Percentiles rank a stretch among this genome's conserved stretches.
phyloP scores from a whole-genome alignment of 768 basidiomycete species.

The Serpula lacrymans region DNA sequence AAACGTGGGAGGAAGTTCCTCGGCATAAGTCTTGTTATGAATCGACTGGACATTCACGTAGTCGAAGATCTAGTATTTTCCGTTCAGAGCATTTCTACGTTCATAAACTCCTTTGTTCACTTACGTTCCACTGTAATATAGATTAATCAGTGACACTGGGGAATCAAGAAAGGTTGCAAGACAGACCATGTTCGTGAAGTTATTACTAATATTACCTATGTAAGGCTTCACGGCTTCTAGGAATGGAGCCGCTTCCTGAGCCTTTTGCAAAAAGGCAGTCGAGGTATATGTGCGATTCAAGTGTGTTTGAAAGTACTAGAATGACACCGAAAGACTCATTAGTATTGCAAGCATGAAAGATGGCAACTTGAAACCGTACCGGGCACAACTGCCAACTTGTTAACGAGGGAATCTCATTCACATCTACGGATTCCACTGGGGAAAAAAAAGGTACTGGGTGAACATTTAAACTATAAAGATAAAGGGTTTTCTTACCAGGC shows the following conservation, averaged over 20 bases:
- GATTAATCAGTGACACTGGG: conserved; percentile 9
- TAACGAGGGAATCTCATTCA: conserved; percentile 51
- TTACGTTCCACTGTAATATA: conserved; percentile 65
- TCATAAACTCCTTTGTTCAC: conserved; percentile 17
- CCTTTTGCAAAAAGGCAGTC: conserved; percentile 54
- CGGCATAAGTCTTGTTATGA: conserved; percentile 78
- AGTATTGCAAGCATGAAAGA: not conserved
- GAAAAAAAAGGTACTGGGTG: not conserved
- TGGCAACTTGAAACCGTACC: conserved; percentile 21
- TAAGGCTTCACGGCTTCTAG: conserved; percentile 63
- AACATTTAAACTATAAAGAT: not conserved
- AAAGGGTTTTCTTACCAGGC: conserved; percentile 33
- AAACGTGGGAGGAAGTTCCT: conserved; percentile 65
- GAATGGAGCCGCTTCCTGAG: conserved; percentile 58
- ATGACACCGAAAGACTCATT: not conserved
- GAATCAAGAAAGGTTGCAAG: not conserved
- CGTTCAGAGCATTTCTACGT: not conserved
- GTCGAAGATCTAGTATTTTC: conserved; percentile 59
- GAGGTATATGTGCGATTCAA: conserved; percentile 47
- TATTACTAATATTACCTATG: conserved; percentile 59
- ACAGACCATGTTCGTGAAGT: conserved; percentile 66
- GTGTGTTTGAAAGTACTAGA: conserved; percentile 26
- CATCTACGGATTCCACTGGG: conserved; percentile 52
- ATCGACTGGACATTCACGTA: conserved; percentile 70
- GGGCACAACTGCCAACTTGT: conserved; percentile 74